Percentiles rank a stretch among this genome's conserved stretches.
These are phyloP conservation scores for Escovopsis sp. DNA, from an alignment of 2,329 filamentous ascomycete genomes.

Conservation along the genomic window DNA sequence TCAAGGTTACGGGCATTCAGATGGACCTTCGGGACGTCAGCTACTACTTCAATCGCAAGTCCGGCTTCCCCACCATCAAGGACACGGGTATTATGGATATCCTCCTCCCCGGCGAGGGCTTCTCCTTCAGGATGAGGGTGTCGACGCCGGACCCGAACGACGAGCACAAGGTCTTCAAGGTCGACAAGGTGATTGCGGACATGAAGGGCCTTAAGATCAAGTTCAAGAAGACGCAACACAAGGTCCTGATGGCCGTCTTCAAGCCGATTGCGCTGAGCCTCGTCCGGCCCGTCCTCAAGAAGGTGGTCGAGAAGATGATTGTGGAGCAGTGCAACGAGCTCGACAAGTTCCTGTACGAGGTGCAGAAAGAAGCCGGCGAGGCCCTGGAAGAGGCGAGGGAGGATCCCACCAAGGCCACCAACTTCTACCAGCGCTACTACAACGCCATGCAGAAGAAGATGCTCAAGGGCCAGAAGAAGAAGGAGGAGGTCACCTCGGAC, in stretches of 20 bases:
- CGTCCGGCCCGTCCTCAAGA: conserved; percentile 71
- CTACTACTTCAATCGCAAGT: conserved; percentile 90
- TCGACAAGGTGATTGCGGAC: conserved; percentile 74
- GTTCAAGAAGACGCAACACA: conserved; percentile 89
- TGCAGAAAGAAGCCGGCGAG: conserved; percentile 72
- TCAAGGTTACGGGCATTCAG: conserved; percentile 80
- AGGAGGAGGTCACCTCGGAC: conserved; percentile 42
- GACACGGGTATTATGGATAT: conserved; percentile 85
- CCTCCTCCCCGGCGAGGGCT: conserved; percentile 70
- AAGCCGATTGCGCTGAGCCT: conserved; percentile 79
- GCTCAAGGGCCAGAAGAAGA: conserved; percentile 65
- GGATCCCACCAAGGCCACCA: conserved; percentile 59
- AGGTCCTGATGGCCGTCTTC: conserved; percentile 71
- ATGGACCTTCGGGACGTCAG: conserved; percentile 83
- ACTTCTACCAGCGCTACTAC: conserved; percentile 77
- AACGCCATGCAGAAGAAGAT: conserved; percentile 59
- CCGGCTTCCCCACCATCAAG: conserved; percentile 76
- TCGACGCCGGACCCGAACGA: conserved; percentile 67
- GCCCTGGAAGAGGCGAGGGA: conserved; percentile 41
- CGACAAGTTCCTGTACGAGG: conserved; percentile 56
- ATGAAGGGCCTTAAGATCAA: conserved; percentile 76
- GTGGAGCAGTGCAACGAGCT: conserved; percentile 65
- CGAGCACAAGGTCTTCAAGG: conserved; percentile 77
- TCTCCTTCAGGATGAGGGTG: conserved; percentile 84
- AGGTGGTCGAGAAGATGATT: conserved; percentile 79